Evolutionary conservation across 2,329 filamentous ascomycete species (phyloP), one percentile per base, ranked within the genome.

Genomic region (Trichoderma breve): DNA sequence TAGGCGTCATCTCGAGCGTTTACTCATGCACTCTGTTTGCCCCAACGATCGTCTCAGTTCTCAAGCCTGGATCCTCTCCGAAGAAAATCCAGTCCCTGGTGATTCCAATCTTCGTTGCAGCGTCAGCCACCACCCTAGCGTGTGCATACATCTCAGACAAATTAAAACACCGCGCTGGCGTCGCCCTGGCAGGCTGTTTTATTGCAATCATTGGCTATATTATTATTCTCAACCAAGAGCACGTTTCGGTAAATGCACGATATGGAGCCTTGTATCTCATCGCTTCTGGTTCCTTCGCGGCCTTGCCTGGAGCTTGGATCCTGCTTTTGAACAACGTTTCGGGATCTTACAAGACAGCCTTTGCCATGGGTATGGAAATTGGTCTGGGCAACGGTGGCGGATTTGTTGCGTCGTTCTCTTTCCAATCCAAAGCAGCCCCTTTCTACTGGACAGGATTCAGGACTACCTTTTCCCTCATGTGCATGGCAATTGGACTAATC

Each of bases 281-380:
- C 9, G 67, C 67, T 14, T 62, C 39, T 11, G 67, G 67, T 7
- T 70, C 67, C 4, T 70, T 70, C 11, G 67, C 67, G 3, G 67
- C 67, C 6, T 11, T 70, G 4, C 67, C 67, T n/a, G 67, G 55
- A 28, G 57, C 67, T 4, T 70, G 67, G 67, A 62, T 70, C 21
- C 57, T 70, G 14, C 67, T 70, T 15, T 26, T 70, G 9, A 70
- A 70, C 14, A 70, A 70, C 15, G 30, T 70, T 7, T 70, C 67
- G 4, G 67, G 67, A 21, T 61, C 67, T 6, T 62, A 70, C 6
- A 70, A 70, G 36, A 70, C 67, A 6, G 67, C 67, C 32, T 70
- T 70, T 28, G 67, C 67, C 21, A 70, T 70, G 67, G 67, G 67
- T 4, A 70, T 70, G 57, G 67, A 70, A 9, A 70, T 70, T n/a